Evolutionary conservation across 164 flowering plant genomes (phyloP).

Genomic region (Nymphaea thermarum): DNA sequence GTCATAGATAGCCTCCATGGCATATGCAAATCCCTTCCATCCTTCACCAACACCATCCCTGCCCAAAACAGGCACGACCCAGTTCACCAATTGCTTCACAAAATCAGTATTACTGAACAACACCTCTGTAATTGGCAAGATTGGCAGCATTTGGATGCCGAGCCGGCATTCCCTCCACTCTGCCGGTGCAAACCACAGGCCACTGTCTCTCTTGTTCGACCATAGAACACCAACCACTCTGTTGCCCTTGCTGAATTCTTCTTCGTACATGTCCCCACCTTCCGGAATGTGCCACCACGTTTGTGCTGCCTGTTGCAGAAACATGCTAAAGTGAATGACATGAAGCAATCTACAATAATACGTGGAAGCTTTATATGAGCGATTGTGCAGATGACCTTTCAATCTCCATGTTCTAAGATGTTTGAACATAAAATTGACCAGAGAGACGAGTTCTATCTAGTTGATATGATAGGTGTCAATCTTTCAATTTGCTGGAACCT

Average conservation of each 20-base stretch:
- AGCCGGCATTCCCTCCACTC: constrained; percentile 79
- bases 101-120: constrained; percentile 50
- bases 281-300: constrained; percentile 85
- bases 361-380: no score
- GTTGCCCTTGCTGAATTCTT: constrained; percentile 55
- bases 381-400: no score
- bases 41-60: constrained; percentile 82
- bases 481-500: no score
- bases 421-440: no score
- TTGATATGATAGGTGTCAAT: no score
- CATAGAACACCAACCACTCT: constrained; percentile 74
- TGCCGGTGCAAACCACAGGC: constrained; percentile 81
- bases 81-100: constrained; percentile 47
- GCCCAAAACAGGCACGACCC: constrained; percentile 59
- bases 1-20: constrained; percentile 64
- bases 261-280: constrained; percentile 36
- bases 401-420: no score
- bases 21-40: constrained; percentile 87
- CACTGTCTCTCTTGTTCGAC: constrained; percentile 83
- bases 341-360: no score
- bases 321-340: no score
- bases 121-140: constrained; percentile 64
- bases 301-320: constrained; percentile 35
- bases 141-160: constrained; percentile 78
- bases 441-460: no score